Evolutionary conservation across 176 grass and related monocot genomes (phyloP), one percentile per base, ranked within the genome.

Genomic region (Leersia perrieri): DNA sequence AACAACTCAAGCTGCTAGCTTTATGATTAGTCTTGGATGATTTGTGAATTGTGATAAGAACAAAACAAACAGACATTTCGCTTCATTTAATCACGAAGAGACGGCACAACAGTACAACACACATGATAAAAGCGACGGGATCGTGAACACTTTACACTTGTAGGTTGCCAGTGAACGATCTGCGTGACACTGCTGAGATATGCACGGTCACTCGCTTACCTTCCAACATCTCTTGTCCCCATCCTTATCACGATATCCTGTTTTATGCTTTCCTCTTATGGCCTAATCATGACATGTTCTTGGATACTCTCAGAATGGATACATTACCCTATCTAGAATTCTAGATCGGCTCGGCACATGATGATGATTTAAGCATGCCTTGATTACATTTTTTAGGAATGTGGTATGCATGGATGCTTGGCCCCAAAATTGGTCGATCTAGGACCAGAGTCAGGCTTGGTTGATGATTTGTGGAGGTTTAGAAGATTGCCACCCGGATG

Each of bases 281-380:
- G 33, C 18, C 28, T 42, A 45, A 77, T 69, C 34, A 68, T 84
- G 25, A 28, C 11, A 6, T 13, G 42, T 23, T 41, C 82, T 33
- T 68, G 63, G 44, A 84, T 33, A 76, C 76, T 76, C 82, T 76
- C 61, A 41, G 32, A 23, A 83, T 76, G 82, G 63, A 69, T 63
- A 58, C 35, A 62, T 44, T 62, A 44, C 28, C 63, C 53, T 15
- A 47, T 47, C 44, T 47, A 47, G 44, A 47, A 47, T 35, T 84
- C 74, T 63, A 15, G 73, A 78, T 84, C 51, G 70, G 65, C 65
- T 70, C 73, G 73, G 82, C 65, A 62, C 49, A 77, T 70, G 73
- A 25, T 28, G 72, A 76, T 34, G 57, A 44, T 14, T 44, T 13
- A 44, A 60, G 29, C 12, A 13, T 15, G 33, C 22, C 39, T 47